phyloP scores from a whole-genome alignment of 148 eudicot species.

The Silene uniflora region DNA sequence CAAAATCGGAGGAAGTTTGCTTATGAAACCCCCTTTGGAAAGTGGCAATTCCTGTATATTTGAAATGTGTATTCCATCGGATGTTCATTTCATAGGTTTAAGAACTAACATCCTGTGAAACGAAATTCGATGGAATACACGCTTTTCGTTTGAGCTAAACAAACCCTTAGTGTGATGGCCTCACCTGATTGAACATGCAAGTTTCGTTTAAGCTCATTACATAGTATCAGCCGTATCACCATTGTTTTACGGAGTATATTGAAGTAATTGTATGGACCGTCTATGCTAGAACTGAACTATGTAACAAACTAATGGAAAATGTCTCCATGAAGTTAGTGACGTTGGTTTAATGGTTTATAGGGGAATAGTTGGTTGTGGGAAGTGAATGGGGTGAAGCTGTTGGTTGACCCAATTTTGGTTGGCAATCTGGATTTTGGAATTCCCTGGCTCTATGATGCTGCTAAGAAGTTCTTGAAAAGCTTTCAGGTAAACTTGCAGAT shows the following conservation, averaged over 20 bases:
- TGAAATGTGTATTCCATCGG: no score
- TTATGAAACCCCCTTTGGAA: no score
- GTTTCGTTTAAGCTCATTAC: no score
- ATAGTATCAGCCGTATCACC: no score
- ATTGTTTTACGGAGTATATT: background rate
- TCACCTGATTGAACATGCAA: no score
- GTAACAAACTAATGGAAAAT: background rate
- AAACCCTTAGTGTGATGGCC: no score
- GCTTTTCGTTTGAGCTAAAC: no score
- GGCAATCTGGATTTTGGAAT: conserved; percentile 96
- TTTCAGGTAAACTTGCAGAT: conserved; percentile 49
- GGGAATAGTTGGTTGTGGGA: conserved; percentile 99
- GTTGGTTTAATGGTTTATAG: conserved; percentile 27
- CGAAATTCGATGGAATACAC: no score
- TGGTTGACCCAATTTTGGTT: conserved; percentile 94
- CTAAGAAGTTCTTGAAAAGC: conserved; percentile 72
- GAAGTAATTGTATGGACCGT: background rate
- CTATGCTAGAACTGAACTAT: background rate
- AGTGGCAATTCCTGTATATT: no score
- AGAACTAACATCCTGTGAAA: no score
- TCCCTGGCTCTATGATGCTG: conserved; percentile 93
- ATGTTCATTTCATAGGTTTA: no score
- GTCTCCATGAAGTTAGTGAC: conserved; percentile 6
- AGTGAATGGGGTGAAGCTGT: conserved; percentile 61
- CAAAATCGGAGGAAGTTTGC: no score